A percentile compares a stretch with the other conserved stretches of the same genome.
These are phyloP conservation scores for Iberis amara DNA, from an alignment of 441 rosid genomes.

Conservation along the genomic window DNA sequence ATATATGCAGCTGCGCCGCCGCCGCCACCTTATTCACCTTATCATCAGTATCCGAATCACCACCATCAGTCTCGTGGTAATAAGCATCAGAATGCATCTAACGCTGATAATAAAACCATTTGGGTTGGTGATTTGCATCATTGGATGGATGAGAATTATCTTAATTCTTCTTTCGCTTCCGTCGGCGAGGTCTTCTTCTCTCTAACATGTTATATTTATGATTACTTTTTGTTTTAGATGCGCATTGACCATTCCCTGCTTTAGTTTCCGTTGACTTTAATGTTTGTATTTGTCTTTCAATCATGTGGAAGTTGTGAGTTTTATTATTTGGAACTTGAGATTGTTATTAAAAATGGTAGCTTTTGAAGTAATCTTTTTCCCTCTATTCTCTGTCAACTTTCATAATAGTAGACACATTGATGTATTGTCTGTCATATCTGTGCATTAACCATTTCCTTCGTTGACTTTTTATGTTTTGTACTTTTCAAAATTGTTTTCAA, in stretches of 20 bases:
- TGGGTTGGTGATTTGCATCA: constrained; percentile 94
- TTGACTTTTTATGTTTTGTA: not conserved
- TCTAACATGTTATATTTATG: not conserved
- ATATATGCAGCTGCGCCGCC: constrained; percentile 52
- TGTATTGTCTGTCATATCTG: too few species aligned
- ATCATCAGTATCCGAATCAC: constrained; percentile 39
- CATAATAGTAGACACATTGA: too few species aligned
- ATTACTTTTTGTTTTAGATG: constrained; percentile 5
- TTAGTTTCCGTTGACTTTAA: constrained; percentile 2
- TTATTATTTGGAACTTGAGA: not conserved
- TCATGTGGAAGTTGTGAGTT: not conserved
- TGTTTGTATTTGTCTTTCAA: not conserved
- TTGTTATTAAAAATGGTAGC: not conserved
- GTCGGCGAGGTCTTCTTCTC: constrained; percentile 56
- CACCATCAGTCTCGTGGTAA: constrained; percentile 29
- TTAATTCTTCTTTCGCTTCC: constrained; percentile 60
- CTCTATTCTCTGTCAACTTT: not conserved
- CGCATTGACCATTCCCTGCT: not conserved
- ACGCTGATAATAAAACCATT: constrained; percentile 46
- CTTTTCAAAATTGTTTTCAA: too few species aligned
- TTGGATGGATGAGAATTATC: constrained; percentile 93
- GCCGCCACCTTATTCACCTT: constrained; percentile 45
- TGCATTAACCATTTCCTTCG: not conserved
- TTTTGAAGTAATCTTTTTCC: not conserved
- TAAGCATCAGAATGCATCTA: constrained; percentile 26